These are phyloP conservation scores for Leucocoprinus leucothites DNA, from an alignment of 768 basidiomycete genomes.

Conservation along the genomic window DNA sequence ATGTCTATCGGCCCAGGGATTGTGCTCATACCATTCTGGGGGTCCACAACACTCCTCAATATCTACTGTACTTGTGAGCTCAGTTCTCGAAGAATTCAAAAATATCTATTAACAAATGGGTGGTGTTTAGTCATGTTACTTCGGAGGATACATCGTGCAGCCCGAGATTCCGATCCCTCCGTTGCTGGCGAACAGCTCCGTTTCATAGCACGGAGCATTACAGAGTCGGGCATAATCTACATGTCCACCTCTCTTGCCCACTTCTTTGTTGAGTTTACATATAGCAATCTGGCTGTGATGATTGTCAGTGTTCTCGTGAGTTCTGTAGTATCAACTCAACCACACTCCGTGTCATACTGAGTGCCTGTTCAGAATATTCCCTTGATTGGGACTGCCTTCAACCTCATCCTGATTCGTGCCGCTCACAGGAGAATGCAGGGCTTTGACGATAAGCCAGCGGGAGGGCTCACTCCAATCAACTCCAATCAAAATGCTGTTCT, in stretches of 20 bases:
- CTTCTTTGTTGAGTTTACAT: conserved; percentile 6
- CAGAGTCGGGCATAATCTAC: conserved; percentile 7
- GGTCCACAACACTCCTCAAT: not conserved
- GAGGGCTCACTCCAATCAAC: no score
- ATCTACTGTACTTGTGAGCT: conserved; percentile 1
- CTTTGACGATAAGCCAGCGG: not conserved
- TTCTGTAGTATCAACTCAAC: not conserved
- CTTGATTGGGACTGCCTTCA: conserved; percentile 7
- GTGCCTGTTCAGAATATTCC: conserved; percentile 9
- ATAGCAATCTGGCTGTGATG: not conserved
- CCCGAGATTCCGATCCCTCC: not conserved
- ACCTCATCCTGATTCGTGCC: conserved; percentile 8
- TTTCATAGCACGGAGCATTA: conserved; percentile 3
- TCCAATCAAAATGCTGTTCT: no score
- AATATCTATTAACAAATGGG: no score
- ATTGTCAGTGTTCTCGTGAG: conserved; percentile 3
- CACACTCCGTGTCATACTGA: no score
- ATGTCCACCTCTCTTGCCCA: conserved; percentile 6
- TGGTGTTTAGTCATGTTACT: conserved; percentile 1
- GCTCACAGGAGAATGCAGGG: not conserved
- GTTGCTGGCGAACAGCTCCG: not conserved
- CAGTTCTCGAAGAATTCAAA: no score
- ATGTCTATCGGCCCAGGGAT: conserved; percentile 2
- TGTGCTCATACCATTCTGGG: conserved; percentile 9
- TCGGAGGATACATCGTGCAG: not conserved